phyloP scores from a whole-genome alignment of 176 grass and related monocot species.

The Oryza glaberrima region DNA sequence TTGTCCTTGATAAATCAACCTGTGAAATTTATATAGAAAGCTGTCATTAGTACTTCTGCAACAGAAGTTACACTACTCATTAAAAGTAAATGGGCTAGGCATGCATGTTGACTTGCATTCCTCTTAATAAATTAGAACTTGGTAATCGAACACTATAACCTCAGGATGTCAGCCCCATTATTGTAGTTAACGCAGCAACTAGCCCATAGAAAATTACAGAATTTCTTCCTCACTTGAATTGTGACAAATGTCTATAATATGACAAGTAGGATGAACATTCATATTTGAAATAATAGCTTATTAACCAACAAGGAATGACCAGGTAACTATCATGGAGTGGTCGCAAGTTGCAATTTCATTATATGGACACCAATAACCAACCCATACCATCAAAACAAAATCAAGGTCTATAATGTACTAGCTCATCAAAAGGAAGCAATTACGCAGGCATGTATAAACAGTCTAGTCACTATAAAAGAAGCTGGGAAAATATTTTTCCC shows the following conservation, averaged over 20 bases:
- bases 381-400: conserved; percentile 18
- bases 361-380: conserved; percentile 16
- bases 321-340: conserved; percentile 8
- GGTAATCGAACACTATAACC: conserved; percentile 1
- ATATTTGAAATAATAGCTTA: background rate
- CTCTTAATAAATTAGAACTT: conserved; percentile 6
- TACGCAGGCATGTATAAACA: background rate
- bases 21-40: conserved; percentile 27
- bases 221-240: conserved; percentile 9
- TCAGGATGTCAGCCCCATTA: conserved; percentile 9
- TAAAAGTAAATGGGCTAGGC: background rate
- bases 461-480: background rate
- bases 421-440: background rate
- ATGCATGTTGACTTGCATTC: conserved; percentile 1
- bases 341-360: background rate
- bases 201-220: background rate
- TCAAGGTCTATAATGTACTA: conserved; percentile 6
- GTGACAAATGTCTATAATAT: background rate
- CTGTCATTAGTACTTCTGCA: background rate
- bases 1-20: conserved; percentile 38
- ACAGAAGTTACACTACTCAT: background rate
- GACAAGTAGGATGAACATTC: background rate
- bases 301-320: background rate
- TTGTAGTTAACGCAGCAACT: conserved; percentile 19
- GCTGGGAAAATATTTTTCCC: background rate